A percentile compares a stretch with the other conserved stretches of the same genome.
phyloP scores from a whole-genome alignment of 306 rosid genomes.

The Quercus berberidifolia region DNA sequence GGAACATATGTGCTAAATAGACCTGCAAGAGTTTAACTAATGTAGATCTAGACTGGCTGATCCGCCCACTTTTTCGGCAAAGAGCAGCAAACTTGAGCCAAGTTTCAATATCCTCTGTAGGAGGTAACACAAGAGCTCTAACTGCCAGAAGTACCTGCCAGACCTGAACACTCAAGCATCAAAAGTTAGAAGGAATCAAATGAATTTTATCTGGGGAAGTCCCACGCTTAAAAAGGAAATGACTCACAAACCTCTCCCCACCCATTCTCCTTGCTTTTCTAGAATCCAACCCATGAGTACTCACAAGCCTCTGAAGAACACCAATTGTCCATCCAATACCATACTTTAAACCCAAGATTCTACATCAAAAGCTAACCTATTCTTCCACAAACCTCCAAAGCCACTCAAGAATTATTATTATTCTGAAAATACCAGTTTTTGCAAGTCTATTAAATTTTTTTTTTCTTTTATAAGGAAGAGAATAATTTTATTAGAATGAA shows the following conservation, averaged over 20 bases:
- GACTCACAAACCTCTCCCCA: background rate
- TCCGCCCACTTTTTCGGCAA: slow-evolving; percentile 77
- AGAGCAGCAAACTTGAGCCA: slow-evolving; percentile 96
- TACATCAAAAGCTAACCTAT: background rate
- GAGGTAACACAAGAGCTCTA: slow-evolving; percentile 94
- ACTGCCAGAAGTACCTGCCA: slow-evolving; percentile 83
- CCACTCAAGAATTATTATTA: background rate
- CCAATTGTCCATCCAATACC: background rate
- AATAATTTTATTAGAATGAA: too few relatives aligned
- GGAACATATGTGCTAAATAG: slow-evolving; percentile 22
- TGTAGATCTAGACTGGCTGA: slow-evolving; percentile 91
- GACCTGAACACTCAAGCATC: slow-evolving; percentile 53
- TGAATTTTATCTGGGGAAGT: background rate
- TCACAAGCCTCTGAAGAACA: background rate
- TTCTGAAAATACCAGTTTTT: background rate
- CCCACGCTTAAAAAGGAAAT: background rate
- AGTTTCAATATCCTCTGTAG: slow-evolving; percentile 82
- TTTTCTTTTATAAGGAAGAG: too few relatives aligned
- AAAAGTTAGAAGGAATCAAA: slow-evolving; percentile 17
- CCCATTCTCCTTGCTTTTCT: background rate
- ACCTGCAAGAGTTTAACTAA: slow-evolving; percentile 93
- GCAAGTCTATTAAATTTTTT: background rate
- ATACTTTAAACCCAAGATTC: background rate
- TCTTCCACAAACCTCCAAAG: background rate
- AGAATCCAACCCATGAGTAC: background rate